These are phyloP conservation scores for Whalleya microplaca DNA, from an alignment of 2,329 filamentous ascomycete species.

Conservation along the genomic window DNA sequence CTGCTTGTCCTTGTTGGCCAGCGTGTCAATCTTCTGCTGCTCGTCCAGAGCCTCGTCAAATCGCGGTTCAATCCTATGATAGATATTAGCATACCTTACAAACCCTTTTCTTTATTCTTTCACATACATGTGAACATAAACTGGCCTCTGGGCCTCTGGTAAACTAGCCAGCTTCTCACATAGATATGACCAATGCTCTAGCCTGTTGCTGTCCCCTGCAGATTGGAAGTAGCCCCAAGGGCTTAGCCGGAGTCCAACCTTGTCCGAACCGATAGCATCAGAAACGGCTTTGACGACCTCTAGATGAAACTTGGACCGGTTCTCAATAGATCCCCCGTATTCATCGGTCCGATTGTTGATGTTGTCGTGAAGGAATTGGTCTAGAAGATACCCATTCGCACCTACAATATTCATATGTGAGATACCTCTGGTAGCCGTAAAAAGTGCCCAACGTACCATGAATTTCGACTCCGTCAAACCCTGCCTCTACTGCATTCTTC, in stretches of 20 bases:
- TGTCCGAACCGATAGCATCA: conserved; percentile 29
- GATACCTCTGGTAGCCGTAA: not conserved
- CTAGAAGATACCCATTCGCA: conserved; percentile 60
- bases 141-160: conserved; percentile 39
- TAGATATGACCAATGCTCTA: conserved; percentile 41
- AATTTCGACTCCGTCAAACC: conserved; percentile 63
- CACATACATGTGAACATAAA: conserved; percentile 50
- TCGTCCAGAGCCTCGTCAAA: conserved; percentile 52
- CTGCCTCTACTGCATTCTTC: conserved; percentile 61
- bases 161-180: conserved; percentile 41
- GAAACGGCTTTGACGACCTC: conserved; percentile 30
- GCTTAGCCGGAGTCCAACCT: conserved; percentile 29
- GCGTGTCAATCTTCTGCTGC: conserved; percentile 45
- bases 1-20: conserved; percentile 36
- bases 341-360: conserved; percentile 33
- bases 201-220: conserved; percentile 30
- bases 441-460: conserved; percentile 36
- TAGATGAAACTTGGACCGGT: conserved; percentile 29
- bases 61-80: conserved; percentile 47
- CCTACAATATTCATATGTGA: conserved; percentile 24
- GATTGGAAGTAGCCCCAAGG: conserved; percentile 34
- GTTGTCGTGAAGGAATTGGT: conserved; percentile 54
- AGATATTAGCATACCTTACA: conserved; percentile 1
- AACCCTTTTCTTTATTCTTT: not conserved
- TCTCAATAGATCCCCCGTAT: conserved; percentile 34